Evolutionary conservation across 179 eudicot genomes (phyloP).

Genomic region (Carnegiea gigantea): DNA sequence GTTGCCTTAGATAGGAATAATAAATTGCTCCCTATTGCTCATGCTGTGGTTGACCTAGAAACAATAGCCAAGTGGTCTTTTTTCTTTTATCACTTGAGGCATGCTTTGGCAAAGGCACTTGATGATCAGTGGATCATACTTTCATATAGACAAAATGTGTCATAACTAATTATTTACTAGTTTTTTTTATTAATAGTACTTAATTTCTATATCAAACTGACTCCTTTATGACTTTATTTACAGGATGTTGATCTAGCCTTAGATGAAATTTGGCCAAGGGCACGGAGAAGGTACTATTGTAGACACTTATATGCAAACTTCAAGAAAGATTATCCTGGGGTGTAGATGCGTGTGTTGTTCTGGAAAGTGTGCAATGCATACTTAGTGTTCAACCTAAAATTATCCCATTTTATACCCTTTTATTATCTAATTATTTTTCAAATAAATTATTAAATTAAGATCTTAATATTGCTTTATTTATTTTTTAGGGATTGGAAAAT

Average conservation of each 20-base stretch:
- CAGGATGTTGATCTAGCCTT: not conserved
- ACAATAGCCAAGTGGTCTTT: not conserved
- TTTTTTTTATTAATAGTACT: too few species aligned
- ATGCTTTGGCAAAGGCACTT: not conserved
- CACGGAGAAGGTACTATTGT: not conserved
- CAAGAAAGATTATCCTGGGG: not conserved
- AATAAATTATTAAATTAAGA: too few species aligned
- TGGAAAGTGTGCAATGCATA: not conserved
- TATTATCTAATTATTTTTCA: too few species aligned
- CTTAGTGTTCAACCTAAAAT: not conserved
- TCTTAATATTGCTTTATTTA: too few species aligned
- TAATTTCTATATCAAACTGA: too few species aligned
- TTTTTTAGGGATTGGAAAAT: too few species aligned
- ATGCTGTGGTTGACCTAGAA: not conserved
- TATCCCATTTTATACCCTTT: too few species aligned
- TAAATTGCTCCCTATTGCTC: not conserved
- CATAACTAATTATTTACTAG: too few species aligned
- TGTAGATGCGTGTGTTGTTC: not conserved
- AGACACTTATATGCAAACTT: not conserved
- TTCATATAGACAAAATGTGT: not conserved
- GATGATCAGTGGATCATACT: not conserved
- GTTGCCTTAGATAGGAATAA: not conserved
- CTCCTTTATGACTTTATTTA: too few species aligned
- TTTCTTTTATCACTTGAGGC: not conserved
- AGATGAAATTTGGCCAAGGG: not conserved